These are phyloP conservation scores for Fraxinus americana DNA, from an alignment of 257 asterid species.

Conservation along the genomic window DNA sequence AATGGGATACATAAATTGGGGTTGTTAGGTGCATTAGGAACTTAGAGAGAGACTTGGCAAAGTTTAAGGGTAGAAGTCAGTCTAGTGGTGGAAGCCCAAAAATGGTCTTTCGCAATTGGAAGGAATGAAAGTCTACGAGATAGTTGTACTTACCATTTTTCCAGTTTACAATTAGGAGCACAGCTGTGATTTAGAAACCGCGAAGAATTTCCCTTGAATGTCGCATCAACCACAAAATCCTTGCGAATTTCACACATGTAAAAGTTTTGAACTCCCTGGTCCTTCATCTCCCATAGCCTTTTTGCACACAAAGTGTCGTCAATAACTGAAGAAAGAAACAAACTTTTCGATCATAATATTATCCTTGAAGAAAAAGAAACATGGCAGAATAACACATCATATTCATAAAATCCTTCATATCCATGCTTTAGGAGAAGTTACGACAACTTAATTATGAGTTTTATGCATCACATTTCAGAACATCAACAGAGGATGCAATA, in stretches of 20 bases:
- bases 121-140: background rate
- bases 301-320: constrained; percentile 82
- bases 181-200: constrained; percentile 95
- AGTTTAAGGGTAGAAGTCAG: background rate
- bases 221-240: constrained; percentile 91
- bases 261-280: constrained; percentile 70
- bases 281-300: constrained; percentile 93
- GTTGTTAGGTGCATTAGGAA: background rate
- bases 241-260: constrained; percentile 90
- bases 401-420: constrained; percentile 7
- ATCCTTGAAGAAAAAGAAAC: constrained; percentile 5
- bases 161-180: constrained; percentile 85
- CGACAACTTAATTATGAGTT: background rate
- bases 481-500: background rate
- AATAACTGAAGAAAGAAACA: constrained; percentile 57
- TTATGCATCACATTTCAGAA: background rate
- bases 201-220: constrained; percentile 84
- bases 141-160: constrained; percentile 71
- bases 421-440: constrained; percentile 8
- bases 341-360: constrained; percentile 17
- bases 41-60: background rate
- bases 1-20: background rate
- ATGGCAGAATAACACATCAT: background rate
- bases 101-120: too few species aligned
- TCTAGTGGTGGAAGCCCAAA: background rate